Percentiles rank a stretch among this genome's conserved stretches.
These are phyloP conservation scores for Astragalus glycyphyllos DNA, from an alignment of 306 rosid genomes.

Conservation along the genomic window DNA sequence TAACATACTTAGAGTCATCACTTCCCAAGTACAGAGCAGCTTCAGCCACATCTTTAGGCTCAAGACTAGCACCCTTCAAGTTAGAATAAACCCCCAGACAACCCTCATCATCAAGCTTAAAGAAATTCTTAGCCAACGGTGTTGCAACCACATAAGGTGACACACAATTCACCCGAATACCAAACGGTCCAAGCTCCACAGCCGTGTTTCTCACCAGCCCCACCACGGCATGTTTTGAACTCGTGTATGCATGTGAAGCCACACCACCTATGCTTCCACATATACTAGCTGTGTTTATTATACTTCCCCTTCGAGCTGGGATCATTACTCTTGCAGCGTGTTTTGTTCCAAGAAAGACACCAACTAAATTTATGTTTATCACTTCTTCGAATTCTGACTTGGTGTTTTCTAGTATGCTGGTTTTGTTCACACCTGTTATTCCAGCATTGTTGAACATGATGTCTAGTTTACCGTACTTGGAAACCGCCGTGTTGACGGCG, in stretches of 20 bases:
- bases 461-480: constrained; percentile 57
- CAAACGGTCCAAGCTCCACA: constrained; percentile 53
- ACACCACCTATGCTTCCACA: constrained; percentile 36
- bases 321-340: constrained; percentile 62
- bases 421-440: not conserved
- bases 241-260: constrained; percentile 48
- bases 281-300: constrained; percentile 48
- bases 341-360: constrained; percentile 53
- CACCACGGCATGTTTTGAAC: constrained; percentile 49
- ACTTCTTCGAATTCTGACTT: constrained; percentile 48
- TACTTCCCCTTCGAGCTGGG: constrained; percentile 44
- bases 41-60: constrained; percentile 54
- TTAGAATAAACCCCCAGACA: constrained; percentile 18
- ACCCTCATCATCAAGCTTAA: constrained; percentile 32
- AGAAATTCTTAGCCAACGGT: not conserved
- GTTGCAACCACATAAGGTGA: constrained; percentile 46
- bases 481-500: constrained; percentile 34
- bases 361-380: constrained; percentile 46
- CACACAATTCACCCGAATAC: constrained; percentile 60
- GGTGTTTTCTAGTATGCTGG: constrained; percentile 39
- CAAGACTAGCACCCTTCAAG: constrained; percentile 42
- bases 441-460: constrained; percentile 72
- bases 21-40: constrained; percentile 56
- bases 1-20: constrained; percentile 57
- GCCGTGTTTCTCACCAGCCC: constrained; percentile 54